These are phyloP conservation scores for Aspergillus japonicus DNA, from an alignment of 2,329 filamentous ascomycete species.

Conservation along the genomic window DNA sequence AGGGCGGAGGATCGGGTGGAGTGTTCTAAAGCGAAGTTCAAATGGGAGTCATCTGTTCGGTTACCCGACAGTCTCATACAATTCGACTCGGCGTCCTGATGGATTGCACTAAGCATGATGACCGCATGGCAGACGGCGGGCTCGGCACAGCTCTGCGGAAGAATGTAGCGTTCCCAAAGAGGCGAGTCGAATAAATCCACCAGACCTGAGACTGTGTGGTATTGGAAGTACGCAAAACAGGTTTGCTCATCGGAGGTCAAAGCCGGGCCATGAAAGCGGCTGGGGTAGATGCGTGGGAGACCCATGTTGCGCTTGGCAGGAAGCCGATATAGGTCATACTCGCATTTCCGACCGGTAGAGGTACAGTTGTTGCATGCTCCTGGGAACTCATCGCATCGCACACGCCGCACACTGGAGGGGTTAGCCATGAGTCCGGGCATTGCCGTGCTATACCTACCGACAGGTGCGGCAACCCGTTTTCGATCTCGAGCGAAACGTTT, in stretches of 20 bases:
- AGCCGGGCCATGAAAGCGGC: not conserved
- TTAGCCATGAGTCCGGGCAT: not conserved
- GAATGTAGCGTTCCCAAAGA: not conserved
- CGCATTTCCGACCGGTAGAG: not conserved
- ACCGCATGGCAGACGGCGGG: not conserved
- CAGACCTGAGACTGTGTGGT: not conserved
- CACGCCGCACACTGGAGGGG: not conserved
- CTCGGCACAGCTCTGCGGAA: not conserved
- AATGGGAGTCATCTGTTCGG: not conserved
- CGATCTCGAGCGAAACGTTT: not conserved
- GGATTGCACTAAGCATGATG: not conserved
- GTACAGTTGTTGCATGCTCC: not conserved
- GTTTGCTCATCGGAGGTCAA: not conserved
- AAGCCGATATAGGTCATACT: not conserved
- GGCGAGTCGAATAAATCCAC: not conserved
- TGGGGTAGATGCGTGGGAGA: not conserved
- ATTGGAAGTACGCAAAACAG: not conserved
- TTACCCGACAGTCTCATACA: not conserved
- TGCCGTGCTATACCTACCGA: not conserved
- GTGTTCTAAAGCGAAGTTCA: not conserved
- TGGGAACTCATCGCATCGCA: slow-evolving; percentile 1
- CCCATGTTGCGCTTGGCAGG: not conserved
- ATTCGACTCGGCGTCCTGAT: not conserved
- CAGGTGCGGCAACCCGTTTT: slow-evolving; percentile 1
- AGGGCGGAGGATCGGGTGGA: not conserved